Evolutionary conservation across 2,329 filamentous ascomycete genomes (phyloP), one percentile per base, ranked within the genome.

Genomic region (Cladobotryum mycophilum): DNA sequence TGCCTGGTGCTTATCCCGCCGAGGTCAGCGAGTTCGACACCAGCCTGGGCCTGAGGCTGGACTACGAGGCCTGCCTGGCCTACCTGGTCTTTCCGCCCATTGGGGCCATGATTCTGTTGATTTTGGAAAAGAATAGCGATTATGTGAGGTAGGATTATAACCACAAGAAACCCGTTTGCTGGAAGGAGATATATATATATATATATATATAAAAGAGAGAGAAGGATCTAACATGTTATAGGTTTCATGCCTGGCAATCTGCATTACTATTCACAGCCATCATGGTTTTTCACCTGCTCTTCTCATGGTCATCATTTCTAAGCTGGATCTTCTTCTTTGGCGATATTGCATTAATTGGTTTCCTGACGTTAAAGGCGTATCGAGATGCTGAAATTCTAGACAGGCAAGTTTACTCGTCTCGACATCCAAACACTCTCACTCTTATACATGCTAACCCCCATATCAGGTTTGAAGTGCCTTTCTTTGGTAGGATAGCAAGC

Each of bases 191-290:
- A n/a, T n/a, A n/a, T n/a, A n/a, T n/a, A n/a, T n/a, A n/a, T n/a
- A n/a, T n/a, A n/a, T n/a, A n/a, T n/a, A n/a, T n/a, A n/a, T n/a
- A n/a, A n/a, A n/a, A n/a, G n/a, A n/a, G n/a, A n/a, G n/a, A n/a
- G n/a, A n/a, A n/a, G n/a, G n/a, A n/a, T n/a, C n/a, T n/a, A n/a
- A n/a, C n/a, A n/a, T n/a, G 6, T 44, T 5, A 11, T 58, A 92
- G 88, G 56, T 97, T 97, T 60, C 93, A 99, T 68, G 93, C 93
- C 7, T 99, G 93, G 92, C 93, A 99, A 70, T 88, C 87, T 6
- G 85, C 86, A 56, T 75, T 96, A 61, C 69, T 95, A 3, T 96
- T 96, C 67, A 86, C 88, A 1, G 80, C 80, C 45, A 63, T 82
- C 52, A 81, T 91, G 68, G 70, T 95, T 47, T 59, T 96, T 20